Evolutionary conservation across 2,329 filamentous ascomycete genomes (phyloP).

Genomic region (Alternaria sp.): DNA sequence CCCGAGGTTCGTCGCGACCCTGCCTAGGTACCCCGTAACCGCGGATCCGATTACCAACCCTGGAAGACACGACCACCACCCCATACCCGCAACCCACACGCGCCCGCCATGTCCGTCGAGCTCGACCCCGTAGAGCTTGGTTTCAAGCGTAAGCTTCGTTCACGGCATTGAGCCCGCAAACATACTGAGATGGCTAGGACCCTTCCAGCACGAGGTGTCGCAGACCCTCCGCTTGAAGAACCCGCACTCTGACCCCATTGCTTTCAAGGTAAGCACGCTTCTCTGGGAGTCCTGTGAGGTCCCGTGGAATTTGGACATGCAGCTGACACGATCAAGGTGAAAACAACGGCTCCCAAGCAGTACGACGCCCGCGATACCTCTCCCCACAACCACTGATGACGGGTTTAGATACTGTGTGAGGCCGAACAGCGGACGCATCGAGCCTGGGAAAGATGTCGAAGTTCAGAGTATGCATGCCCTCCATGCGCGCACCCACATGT

Average conservation of each 20-base stretch:
- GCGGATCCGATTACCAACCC: constrained; percentile 40
- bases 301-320: neutral
- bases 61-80: constrained; percentile 18
- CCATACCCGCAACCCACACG: constrained; percentile 13
- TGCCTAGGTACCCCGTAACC: constrained; percentile 9
- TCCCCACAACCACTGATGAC: constrained; percentile 25
- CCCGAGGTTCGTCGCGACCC: constrained; percentile 20
- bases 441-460: constrained; percentile 86
- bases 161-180: neutral
- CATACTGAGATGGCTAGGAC: constrained; percentile 54
- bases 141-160: constrained; percentile 78
- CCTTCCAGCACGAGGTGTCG: constrained; percentile 69
- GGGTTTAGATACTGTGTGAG: constrained; percentile 87
- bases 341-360: constrained; percentile 99
- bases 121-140: constrained; percentile 89
- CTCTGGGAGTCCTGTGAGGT: neutral
- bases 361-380: constrained; percentile 59
- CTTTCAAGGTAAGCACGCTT: constrained; percentile 65
- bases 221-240: constrained; percentile 67
- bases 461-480: constrained; percentile 74
- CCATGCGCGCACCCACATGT: constrained; percentile 15
- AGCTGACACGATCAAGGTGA: constrained; percentile 69
- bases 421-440: constrained; percentile 95
- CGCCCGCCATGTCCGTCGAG: constrained; percentile 83
- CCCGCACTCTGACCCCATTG: constrained; percentile 63